Base-by-base conservation (phyloP, 129 eudicot genomes). In the Cynara cardunculus region DNA sequence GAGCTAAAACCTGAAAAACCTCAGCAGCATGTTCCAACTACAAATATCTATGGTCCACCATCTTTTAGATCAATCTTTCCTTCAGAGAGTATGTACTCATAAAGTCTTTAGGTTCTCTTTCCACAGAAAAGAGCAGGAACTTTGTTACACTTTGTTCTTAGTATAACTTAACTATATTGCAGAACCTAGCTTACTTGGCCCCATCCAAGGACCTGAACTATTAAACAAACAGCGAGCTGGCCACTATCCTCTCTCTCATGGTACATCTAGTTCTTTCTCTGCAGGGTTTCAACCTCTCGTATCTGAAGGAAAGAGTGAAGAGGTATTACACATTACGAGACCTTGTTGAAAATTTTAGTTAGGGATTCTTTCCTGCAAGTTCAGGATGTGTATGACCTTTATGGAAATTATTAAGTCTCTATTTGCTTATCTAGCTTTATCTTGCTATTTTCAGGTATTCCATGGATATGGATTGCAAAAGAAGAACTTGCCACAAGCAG, bases 131-230 rank as follows among this genome's bases (percentile, higher is more conserved):
- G 67, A 37, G 30, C 18, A 16, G 28, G 25, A 18, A 49, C 56
- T 1, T 64, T 78, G 65, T 49, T 71, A 66, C 26, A n/a, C 12
- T 0, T 64, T 61, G 18, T 46, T 25, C 61, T 13, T 59, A 49
- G 35, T 79, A 19, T 30, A 41, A 14, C 39, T 14, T 69, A 35
- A 66, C 77, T 56, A 12, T 39, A 68, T 80, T 77, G 62, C 82
- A 93, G 98, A 88, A 87, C 94, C 92, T 73, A 89, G 97, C 87
- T 86, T 94, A 77, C 97, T 90, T 85, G 92, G 89, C 72, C 76
- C 78, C 22, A 46, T 86, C 62, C 87, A 86, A 80, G 97, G 84
- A 82, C 74, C 90, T 82, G 91, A 87, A 77, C 71, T 80, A 19
- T 86, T 70, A 24, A 86, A 89, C 82, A 89, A 79, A 71, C 86